Evolutionary conservation across 129 eudicot species (phyloP).

Genomic region (Saussurea involucrata): DNA sequence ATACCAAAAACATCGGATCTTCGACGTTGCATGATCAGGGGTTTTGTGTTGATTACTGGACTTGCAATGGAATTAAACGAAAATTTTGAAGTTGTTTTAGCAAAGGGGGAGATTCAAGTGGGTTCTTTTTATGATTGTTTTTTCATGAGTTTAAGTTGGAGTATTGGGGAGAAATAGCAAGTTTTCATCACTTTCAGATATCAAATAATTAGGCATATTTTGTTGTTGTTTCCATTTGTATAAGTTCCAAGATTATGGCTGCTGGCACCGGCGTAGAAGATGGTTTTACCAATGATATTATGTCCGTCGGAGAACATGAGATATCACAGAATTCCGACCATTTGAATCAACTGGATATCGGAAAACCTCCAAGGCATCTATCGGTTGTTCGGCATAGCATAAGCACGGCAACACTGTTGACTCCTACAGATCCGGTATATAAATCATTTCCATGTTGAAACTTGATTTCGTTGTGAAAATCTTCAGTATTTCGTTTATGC

Average conservation of each 20-base stretch:
- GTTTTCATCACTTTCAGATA: neutral
- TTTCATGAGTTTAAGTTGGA: slow-evolving; percentile 3
- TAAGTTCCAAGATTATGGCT: slow-evolving; percentile 46
- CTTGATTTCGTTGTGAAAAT: neutral
- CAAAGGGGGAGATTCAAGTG: neutral
- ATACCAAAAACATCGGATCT: slow-evolving; percentile 14
- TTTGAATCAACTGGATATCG: slow-evolving; percentile 38
- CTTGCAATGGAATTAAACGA: slow-evolving; percentile 5
- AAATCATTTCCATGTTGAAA: neutral
- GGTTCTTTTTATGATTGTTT: neutral
- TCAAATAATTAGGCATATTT: neutral
- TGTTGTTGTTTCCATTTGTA: slow-evolving; percentile 3
- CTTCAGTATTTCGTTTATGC: neutral
- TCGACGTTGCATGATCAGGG: slow-evolving; percentile 16
- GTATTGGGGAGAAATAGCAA: neutral
- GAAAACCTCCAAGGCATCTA: slow-evolving; percentile 58
- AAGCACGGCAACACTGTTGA: slow-evolving; percentile 39
- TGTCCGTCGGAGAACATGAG: slow-evolving; percentile 37
- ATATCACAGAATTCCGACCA: slow-evolving; percentile 41
- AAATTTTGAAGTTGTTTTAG: slow-evolving; percentile 1
- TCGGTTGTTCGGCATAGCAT: slow-evolving; percentile 60
- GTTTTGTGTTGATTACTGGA: slow-evolving; percentile 12
- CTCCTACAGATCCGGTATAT: slow-evolving; percentile 53
- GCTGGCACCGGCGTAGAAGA: slow-evolving; percentile 62
- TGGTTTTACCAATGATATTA: slow-evolving; percentile 36